phyloP scores from a whole-genome alignment of 2,329 filamentous ascomycete species.

The Coniella lustricola region DNA sequence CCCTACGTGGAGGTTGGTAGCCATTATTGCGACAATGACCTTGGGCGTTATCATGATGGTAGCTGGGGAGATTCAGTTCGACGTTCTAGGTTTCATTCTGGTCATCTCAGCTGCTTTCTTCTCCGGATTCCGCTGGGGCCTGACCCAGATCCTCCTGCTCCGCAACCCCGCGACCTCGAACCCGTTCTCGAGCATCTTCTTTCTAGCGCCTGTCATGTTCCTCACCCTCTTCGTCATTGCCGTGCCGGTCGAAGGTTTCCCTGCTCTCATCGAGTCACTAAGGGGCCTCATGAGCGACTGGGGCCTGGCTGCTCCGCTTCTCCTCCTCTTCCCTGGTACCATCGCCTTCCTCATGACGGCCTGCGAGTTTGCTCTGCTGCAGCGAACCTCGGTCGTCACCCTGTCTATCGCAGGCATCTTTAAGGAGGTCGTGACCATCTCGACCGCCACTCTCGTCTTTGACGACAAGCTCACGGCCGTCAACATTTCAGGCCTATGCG shows the following conservation, averaged over 20 bases:
- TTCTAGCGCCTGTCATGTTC: conserved; percentile 97
- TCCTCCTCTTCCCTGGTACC: conserved; percentile 81
- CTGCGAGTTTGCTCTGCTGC: conserved; percentile 88
- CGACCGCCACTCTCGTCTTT: conserved; percentile 79
- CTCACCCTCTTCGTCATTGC: conserved; percentile 71
- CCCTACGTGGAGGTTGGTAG: conserved; percentile 76
- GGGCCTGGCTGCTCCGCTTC: conserved; percentile 61
- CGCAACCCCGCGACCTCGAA: conserved; percentile 93
- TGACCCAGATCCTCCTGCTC: conserved; percentile 93
- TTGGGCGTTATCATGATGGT: conserved; percentile 96
- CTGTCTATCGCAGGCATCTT: conserved; percentile 96
- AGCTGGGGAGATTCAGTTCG: conserved; percentile 86
- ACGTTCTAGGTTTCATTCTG: conserved; percentile 77
- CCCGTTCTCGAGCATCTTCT: conserved; percentile 95
- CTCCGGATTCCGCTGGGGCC: conserved; percentile 93
- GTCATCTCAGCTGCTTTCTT: conserved; percentile 93
- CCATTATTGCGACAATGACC: conserved; percentile 89
- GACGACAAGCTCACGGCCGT: conserved; percentile 79
- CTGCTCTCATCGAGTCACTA: conserved; percentile 60
- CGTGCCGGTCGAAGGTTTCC: conserved; percentile 75
- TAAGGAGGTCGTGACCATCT: conserved; percentile 96
- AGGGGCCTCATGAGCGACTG: conserved; percentile 56
- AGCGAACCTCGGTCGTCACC: conserved; percentile 92
- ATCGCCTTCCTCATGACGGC: conserved; percentile 96
- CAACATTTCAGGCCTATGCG: conserved; percentile 79